A percentile compares a stretch with the other conserved stretches of the same genome.
These are phyloP conservation scores for Galerina sulciceps DNA, from an alignment of 768 basidiomycete genomes.

Conservation along the genomic window DNA sequence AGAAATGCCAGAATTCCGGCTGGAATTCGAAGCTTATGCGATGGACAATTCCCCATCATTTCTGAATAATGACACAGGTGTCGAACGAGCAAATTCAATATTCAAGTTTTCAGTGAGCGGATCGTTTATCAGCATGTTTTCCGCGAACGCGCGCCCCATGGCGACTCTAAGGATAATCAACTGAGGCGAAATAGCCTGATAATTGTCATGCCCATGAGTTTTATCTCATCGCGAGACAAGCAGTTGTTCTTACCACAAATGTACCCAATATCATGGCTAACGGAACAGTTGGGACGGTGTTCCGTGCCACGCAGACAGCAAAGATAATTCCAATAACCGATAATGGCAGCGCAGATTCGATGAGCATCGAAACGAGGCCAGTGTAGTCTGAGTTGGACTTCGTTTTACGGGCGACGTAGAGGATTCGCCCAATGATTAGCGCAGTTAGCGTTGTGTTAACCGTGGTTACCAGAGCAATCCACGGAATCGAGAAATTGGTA, in stretches of 20 bases:
- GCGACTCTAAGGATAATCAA: constrained; percentile 7
- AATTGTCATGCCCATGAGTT: not conserved
- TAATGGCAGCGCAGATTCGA: constrained; percentile 4
- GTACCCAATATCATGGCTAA: constrained; percentile 1
- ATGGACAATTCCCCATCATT: too few species aligned
- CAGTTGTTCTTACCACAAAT: not conserved
- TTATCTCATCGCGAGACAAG: not conserved
- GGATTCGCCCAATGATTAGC: constrained; percentile 2
- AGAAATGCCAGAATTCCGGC: too few species aligned
- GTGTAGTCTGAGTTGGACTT: not conserved
- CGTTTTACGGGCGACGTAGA: not conserved
- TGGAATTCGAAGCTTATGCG: too few species aligned
- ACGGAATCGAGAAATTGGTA: constrained; percentile 4
- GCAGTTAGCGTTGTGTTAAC: constrained; percentile 1
- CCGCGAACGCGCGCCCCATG: constrained; percentile 3
- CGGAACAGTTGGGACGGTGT: not conserved
- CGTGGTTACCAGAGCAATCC: not conserved
- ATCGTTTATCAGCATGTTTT: not conserved
- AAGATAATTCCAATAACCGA: constrained; percentile 1
- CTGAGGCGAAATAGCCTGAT: constrained; percentile 8
- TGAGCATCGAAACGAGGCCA: not conserved
- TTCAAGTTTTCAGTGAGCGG: too few species aligned
- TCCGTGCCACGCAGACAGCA: not conserved
- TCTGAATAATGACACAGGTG: too few species aligned
- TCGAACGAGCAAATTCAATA: too few species aligned